These are phyloP conservation scores for Malassezia caprae DNA, from an alignment of 1,284 basidiomycete species.

Conservation along the genomic window DNA sequence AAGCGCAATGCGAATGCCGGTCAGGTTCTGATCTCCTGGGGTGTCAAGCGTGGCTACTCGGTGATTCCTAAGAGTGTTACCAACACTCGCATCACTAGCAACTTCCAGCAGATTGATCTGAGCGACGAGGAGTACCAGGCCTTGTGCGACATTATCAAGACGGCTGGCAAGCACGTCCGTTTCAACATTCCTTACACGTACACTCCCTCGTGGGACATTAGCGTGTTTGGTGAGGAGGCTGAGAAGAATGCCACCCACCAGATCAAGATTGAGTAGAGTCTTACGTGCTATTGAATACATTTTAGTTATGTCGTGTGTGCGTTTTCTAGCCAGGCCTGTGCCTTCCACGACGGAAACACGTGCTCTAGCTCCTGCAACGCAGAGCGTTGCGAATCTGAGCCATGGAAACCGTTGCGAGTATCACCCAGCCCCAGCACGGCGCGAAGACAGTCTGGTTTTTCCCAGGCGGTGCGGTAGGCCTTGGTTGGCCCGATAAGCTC, in stretches of 20 bases:
- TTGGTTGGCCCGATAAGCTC: slow-evolving; percentile 41
- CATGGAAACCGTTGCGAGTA: slow-evolving; percentile 45
- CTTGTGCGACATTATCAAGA: slow-evolving; percentile 29
- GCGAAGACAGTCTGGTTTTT: slow-evolving; percentile 24
- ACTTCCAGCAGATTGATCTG: slow-evolving; percentile 47
- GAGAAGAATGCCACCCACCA: slow-evolving; percentile 28
- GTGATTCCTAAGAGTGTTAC: slow-evolving; percentile 50
- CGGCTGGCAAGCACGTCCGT: slow-evolving; percentile 35
- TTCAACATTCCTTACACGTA: slow-evolving; percentile 42
- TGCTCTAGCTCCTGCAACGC: slow-evolving; percentile 7
- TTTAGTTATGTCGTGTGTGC: background rate
- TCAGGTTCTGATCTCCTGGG: slow-evolving; percentile 50
- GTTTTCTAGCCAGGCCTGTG: slow-evolving; percentile 1
- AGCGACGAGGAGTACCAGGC: slow-evolving; percentile 41
- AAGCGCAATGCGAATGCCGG: slow-evolving; percentile 42
- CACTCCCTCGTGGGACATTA: slow-evolving; percentile 32
- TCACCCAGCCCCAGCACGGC: slow-evolving; percentile 38
- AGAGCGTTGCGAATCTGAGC: slow-evolving; percentile 16
- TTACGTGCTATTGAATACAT: background rate
- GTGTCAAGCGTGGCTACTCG: slow-evolving; percentile 44
- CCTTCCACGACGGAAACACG: slow-evolving; percentile 14
- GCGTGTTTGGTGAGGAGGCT: slow-evolving; percentile 35
- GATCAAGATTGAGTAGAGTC: slow-evolving; percentile 30
- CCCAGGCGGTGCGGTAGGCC: slow-evolving; percentile 36
- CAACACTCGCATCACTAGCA: slow-evolving; percentile 42